phyloP scores from a whole-genome alignment of 257 asterid species.

The Forsythia suspensa region DNA sequence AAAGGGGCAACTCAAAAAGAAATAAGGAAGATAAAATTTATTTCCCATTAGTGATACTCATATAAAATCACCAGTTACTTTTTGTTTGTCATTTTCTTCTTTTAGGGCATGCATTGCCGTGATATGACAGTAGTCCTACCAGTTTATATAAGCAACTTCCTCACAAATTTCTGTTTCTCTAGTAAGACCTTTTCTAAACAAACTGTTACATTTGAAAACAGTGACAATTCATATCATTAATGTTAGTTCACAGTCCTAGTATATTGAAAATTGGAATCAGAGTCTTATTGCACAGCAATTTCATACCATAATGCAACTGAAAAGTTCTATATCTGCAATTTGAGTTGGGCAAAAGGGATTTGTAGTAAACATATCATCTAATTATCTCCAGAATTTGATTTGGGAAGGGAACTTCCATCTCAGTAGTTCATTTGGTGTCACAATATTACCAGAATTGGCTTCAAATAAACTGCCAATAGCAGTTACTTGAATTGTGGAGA shows the following conservation, averaged over 20 bases:
- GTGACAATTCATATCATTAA: neutral
- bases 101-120: neutral
- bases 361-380: neutral
- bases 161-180: neutral
- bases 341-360: neutral
- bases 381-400: neutral
- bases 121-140: neutral
- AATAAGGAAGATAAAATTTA: neutral
- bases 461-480: neutral
- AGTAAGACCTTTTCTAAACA: neutral
- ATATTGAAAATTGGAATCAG: neutral
- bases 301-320: neutral
- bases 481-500: neutral
- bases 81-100: neutral
- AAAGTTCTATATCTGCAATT: neutral
- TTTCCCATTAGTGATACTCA: neutral
- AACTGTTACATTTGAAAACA: neutral
- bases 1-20: neutral
- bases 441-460: neutral
- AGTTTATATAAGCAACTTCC: neutral
- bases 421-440: neutral
- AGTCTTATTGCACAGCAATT: neutral
- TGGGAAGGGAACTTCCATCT: neutral
- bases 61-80: neutral
- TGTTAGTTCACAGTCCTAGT: neutral